These are phyloP conservation scores for Sugiyamaella chiloensis DNA, from an alignment of 805 yeast genomes.

Conservation along the genomic window DNA sequence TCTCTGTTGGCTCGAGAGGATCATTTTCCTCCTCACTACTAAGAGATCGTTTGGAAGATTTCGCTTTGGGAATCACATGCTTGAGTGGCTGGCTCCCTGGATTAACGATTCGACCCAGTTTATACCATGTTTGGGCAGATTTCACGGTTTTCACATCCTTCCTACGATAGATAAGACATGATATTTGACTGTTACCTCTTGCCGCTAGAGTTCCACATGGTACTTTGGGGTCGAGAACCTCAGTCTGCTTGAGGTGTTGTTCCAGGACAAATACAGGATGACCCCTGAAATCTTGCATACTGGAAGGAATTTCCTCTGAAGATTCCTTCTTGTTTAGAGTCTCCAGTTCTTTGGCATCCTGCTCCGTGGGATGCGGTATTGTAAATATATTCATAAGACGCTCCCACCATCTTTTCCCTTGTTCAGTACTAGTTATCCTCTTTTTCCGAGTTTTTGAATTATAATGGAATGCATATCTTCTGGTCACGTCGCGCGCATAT, in stretches of 20 bases:
- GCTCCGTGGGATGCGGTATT: constrained; percentile 30
- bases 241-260: constrained; percentile 67
- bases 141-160: constrained; percentile 58
- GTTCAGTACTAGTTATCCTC: constrained; percentile 59
- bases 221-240: constrained; percentile 63
- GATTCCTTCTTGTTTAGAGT: constrained; percentile 61
- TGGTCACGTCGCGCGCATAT: constrained; percentile 74
- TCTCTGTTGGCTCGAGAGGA: constrained; percentile 60
- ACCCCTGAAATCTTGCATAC: constrained; percentile 72
- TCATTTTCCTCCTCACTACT: constrained; percentile 37
- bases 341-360: constrained; percentile 47
- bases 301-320: constrained; percentile 85
- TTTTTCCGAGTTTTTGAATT: constrained; percentile 75
- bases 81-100: constrained; percentile 67
- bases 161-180: constrained; percentile 51
- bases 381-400: constrained; percentile 39
- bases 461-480: constrained; percentile 69
- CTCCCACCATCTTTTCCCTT: constrained; percentile 60
- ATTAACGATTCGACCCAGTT: constrained; percentile 71
- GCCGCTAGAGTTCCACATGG: constrained; percentile 71
- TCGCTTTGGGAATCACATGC: constrained; percentile 32
- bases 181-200: constrained; percentile 38
- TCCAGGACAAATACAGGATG: constrained; percentile 87
- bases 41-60: constrained; percentile 5
- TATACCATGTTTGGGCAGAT: constrained; percentile 84